Evolutionary conservation across 2,329 filamentous ascomycete genomes (phyloP), one percentile per base, ranked within the genome.

Genomic region (Chrysoporthe puriensis): DNA sequence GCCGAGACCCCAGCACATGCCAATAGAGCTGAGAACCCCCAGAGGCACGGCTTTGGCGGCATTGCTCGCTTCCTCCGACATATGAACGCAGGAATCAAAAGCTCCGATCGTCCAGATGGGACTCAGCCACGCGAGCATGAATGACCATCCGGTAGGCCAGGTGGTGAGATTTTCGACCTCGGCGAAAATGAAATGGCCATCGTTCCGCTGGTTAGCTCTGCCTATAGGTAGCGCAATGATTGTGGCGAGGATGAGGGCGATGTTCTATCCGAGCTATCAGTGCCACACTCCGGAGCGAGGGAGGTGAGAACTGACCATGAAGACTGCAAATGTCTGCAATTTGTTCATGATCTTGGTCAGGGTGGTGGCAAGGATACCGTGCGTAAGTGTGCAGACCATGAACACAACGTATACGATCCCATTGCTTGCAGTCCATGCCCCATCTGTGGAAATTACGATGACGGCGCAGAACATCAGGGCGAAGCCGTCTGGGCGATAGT

Each of bases 61-160:
- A 75, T 90, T 87, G 56, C 83, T 77, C 0, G 87, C 86, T 73
- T 89, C 87, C 74, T 89, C 87, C 54, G 82, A 84, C 80, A 89
- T 72, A 48, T 66, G 56, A 8, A 85, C 84, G 65, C 85, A 88
- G 1, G 81, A 83, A 72, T 88, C 86, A 69, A 88, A 88, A 1
- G 80, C 82, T n/a, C 80, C 80, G 48, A 85, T 85, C 0, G 86
- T 87, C 87, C 87, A 90, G 69, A 90, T 89, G 0, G 87, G 87
- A 42, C 80, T 82, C 26, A 90, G 78, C 85, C 86, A 89, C 0
- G 85, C 78, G 1, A 89, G 76, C 78, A 90, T 87, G 71, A 89
- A 89, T 0, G 84, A 78, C 83, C 85, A 87, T 0, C 84, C 84
- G 0, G 79, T 80, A 3, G 85, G 84, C 85, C 87, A 90, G 0